A percentile compares a stretch with the other conserved stretches of the same genome.
These are phyloP conservation scores for Hypoxylon sp. DNA, from an alignment of 2,329 filamentous ascomycete genomes.

Conservation along the genomic window DNA sequence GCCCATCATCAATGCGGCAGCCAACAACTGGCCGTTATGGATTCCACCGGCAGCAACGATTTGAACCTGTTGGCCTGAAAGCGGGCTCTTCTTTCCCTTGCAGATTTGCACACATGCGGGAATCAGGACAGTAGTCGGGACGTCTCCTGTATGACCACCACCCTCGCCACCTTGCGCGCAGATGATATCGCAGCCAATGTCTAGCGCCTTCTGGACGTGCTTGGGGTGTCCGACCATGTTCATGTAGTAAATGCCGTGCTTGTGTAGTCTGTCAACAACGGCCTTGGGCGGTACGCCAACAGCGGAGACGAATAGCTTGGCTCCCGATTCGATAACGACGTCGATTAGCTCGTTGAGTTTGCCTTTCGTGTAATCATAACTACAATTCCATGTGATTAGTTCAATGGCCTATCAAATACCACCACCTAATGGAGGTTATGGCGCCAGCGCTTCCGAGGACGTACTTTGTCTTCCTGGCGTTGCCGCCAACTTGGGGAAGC, in stretches of 20 bases:
- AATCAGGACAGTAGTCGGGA: constrained; percentile 92
- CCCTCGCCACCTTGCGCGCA: constrained; percentile 98
- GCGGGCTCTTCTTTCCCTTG: constrained; percentile 84
- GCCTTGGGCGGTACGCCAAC: constrained; percentile 92
- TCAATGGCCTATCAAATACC: constrained; percentile 2
- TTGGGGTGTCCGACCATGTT: constrained; percentile 99
- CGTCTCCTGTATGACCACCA: constrained; percentile 95
- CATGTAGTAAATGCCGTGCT: constrained; percentile 92
- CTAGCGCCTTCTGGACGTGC: constrained; percentile 96
- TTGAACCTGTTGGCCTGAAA: constrained; percentile 90
- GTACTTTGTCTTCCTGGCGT: constrained; percentile 92
- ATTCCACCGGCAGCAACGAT: constrained; percentile 95
- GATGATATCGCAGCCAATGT: constrained; percentile 93
- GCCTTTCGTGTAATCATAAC: constrained; percentile 99
- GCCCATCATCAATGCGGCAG: constrained; percentile 92
- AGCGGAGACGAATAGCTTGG: constrained; percentile 95
- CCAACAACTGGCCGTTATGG: constrained; percentile 91
- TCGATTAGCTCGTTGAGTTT: constrained; percentile 92
- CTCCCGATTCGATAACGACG: constrained; percentile 92
- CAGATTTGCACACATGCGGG: constrained; percentile 88
- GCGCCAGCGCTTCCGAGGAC: constrained; percentile 45
- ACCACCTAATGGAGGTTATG: constrained; percentile 15
- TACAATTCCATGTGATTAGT: constrained; percentile 57
- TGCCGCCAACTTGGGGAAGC: constrained; percentile 94
- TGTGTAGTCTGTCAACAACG: constrained; percentile 92